phyloP scores from a whole-genome alignment of 306 rosid genomes.

The Vicia faba region DNA sequence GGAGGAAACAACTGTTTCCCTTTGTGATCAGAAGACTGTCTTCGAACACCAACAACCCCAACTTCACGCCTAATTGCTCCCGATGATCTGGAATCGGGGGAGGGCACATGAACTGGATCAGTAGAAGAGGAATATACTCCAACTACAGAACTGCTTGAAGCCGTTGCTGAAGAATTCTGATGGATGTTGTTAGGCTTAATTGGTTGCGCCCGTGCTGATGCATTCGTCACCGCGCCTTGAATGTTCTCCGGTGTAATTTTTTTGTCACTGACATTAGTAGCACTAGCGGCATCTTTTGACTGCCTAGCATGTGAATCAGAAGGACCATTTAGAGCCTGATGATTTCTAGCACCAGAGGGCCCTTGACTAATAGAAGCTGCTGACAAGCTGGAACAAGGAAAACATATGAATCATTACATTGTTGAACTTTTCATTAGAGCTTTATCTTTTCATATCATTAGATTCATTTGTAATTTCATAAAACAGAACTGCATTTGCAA shows the following conservation, averaged over 20 bases:
- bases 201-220: conserved; percentile 50
- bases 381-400: conserved; percentile 50
- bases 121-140: conserved; percentile 94
- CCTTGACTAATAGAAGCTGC: conserved; percentile 56
- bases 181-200: conserved; percentile 56
- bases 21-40: conserved; percentile 66
- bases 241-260: conserved; percentile 57
- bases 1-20: conserved; percentile 59
- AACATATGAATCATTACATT: conserved; percentile 13
- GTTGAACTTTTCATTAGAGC: not conserved
- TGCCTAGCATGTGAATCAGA: conserved; percentile 54
- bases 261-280: conserved; percentile 42
- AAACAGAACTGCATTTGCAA: conserved; percentile 4
- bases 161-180: conserved; percentile 49
- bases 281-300: conserved; percentile 47
- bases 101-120: conserved; percentile 98
- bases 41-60: conserved; percentile 84
- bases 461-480: conserved; percentile 12
- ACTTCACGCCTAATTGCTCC: conserved; percentile 98
- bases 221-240: conserved; percentile 43
- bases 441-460: not conserved
- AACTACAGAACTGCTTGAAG: conserved; percentile 69
- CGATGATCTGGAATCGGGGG: conserved; percentile 90
- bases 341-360: conserved; percentile 54
- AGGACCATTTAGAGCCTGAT: conserved; percentile 53